phyloP scores from a whole-genome alignment of 257 asterid genomes.

The Forsythia viridissima region DNA sequence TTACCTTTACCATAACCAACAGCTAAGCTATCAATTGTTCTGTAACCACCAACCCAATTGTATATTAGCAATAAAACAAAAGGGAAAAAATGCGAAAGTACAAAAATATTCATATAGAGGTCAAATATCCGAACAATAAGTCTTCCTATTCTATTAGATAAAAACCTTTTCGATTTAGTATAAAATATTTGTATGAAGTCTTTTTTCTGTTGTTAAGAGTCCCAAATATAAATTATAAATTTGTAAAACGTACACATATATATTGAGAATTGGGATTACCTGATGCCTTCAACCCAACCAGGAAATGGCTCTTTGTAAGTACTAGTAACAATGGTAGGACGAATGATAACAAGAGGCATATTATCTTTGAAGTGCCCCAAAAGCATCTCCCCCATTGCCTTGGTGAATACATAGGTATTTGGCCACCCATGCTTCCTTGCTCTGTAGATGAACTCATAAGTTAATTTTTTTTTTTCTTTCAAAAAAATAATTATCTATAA shows the following conservation, averaged over 20 bases:
- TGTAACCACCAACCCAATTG: background rate
- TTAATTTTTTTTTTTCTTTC: no score
- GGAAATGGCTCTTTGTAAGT: constrained; percentile 29
- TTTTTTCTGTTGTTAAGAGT: no score
- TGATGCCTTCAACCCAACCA: constrained; percentile 28
- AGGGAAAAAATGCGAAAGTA: no score
- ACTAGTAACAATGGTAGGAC: constrained; percentile 26
- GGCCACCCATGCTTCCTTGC: constrained; percentile 32
- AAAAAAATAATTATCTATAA: no score
- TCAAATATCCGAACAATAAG: no score
- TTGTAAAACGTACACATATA: background rate
- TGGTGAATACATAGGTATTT: constrained; percentile 27
- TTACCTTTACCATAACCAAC: constrained; percentile 29
- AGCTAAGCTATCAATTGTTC: constrained; percentile 29
- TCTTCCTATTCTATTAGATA: no score
- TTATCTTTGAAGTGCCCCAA: constrained; percentile 14
- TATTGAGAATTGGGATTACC: constrained; percentile 1
- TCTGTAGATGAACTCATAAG: background rate
- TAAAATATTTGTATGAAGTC: no score
- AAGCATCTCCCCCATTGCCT: constrained; percentile 35
- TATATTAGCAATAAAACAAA: no score
- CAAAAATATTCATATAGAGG: no score
- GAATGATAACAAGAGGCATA: constrained; percentile 5
- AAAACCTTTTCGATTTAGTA: no score
- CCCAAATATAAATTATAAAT: no score